Percentiles rank a stretch among this genome's conserved stretches.
phyloP scores from a whole-genome alignment of 495 filamentous ascomycete genomes.

The Pseudoneurospora amorphoporcata region DNA sequence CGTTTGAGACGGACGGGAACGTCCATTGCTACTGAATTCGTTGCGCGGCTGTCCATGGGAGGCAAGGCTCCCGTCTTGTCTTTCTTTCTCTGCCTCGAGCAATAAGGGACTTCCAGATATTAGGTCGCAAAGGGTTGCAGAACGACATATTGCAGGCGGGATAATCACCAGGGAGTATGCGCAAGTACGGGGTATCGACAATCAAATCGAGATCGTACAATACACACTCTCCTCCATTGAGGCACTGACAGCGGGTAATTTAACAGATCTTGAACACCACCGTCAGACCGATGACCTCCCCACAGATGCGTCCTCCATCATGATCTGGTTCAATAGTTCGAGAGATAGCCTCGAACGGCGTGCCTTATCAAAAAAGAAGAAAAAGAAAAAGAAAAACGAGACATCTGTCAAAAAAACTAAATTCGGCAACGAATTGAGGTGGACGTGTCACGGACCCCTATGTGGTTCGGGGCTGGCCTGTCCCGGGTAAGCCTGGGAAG shows the following conservation, averaged over 20 bases:
- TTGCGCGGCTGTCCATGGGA: neutral
- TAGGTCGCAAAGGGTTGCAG: constrained; percentile 4
- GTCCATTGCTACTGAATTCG: neutral
- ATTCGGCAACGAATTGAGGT: constrained; percentile 7
- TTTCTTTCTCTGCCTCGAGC: neutral
- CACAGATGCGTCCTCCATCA: neutral
- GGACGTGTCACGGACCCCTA: constrained; percentile 8
- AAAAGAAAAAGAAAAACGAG: neutral
- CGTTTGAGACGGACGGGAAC: constrained; percentile 5
- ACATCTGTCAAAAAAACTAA: neutral
- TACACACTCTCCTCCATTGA: neutral
- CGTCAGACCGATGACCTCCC: neutral
- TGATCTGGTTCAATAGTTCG: neutral
- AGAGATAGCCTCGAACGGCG: neutral
- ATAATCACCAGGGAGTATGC: neutral
- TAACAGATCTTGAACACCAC: neutral
- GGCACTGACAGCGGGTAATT: neutral
- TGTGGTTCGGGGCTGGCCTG: constrained; percentile 12
- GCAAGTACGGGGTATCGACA: neutral
- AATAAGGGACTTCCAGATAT: neutral
- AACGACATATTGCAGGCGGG: constrained; percentile 10
- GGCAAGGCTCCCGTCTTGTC: neutral
- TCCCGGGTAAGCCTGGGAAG: neutral
- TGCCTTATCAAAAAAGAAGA: neutral
- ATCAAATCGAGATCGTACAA: neutral